These are phyloP conservation scores for Magnolia sinica DNA, from an alignment of 164 flowering plant species.

Conservation along the genomic window DNA sequence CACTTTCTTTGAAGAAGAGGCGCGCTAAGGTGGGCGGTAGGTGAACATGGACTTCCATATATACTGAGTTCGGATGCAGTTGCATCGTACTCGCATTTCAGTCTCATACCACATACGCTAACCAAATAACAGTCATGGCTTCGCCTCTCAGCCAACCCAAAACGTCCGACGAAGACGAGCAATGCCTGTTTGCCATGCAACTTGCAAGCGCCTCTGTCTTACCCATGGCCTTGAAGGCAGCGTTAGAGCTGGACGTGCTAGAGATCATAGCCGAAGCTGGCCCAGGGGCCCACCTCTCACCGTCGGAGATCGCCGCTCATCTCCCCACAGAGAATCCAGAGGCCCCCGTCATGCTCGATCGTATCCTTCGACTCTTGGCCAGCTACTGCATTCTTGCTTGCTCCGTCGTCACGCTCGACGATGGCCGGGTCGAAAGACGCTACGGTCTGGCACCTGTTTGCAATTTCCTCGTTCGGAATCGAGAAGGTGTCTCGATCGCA, in stretches of 20 bases:
- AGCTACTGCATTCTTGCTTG: conserved; percentile 54
- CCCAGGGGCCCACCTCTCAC: conserved; percentile 45
- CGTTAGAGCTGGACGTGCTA: conserved; percentile 63
- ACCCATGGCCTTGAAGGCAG: conserved; percentile 70
- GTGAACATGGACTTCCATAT: neutral
- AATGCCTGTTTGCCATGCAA: conserved; percentile 57
- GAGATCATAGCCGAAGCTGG: conserved; percentile 68
- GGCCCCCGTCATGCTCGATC: conserved; percentile 67
- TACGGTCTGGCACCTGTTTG: conserved; percentile 77
- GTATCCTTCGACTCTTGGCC: conserved; percentile 70
- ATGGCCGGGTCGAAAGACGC: conserved; percentile 52
- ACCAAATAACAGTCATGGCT: neutral
- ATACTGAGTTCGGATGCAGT: neutral
- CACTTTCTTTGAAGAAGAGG: neutral
- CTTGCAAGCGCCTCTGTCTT: conserved; percentile 55
- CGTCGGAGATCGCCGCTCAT: conserved; percentile 53
- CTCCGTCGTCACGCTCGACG: conserved; percentile 29
- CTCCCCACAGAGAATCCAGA: conserved; percentile 62
- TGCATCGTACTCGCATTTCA: neutral
- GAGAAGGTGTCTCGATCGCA: conserved; percentile 63
- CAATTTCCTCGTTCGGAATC: conserved; percentile 62
- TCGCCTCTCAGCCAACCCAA: neutral
- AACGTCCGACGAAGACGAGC: conserved; percentile 40
- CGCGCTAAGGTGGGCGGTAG: neutral
- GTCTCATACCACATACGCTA: neutral